phyloP scores from a whole-genome alignment of 1,139 yeast genomes.

The Nakaseomyces delphensis region DNA sequence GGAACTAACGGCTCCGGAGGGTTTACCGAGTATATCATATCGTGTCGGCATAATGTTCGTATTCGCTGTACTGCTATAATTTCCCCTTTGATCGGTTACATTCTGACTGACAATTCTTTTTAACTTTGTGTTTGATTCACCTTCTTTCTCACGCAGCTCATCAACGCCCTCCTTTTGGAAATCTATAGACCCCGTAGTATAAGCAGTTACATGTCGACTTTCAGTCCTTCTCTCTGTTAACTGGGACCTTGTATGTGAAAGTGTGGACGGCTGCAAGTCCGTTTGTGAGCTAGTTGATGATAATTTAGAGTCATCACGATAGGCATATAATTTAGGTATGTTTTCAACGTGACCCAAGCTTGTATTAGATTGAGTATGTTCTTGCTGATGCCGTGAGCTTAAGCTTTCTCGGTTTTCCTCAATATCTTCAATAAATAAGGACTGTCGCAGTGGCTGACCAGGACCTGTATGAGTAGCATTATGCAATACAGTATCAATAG shows the following conservation, averaged over 20 bases:
- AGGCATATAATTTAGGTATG: conserved; percentile 1
- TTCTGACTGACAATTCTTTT: background rate
- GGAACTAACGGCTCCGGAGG: no score
- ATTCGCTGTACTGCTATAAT: background rate
- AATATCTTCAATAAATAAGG: conserved; percentile 4
- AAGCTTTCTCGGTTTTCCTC: background rate
- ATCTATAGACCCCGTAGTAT: conserved; percentile 1
- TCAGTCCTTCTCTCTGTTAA: background rate
- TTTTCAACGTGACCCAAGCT: background rate
- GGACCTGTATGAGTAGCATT: background rate
- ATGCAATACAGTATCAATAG: background rate
- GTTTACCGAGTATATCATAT: background rate
- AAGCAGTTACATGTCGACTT: background rate
- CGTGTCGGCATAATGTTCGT: background rate
- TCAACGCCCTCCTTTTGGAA: conserved; percentile 1
- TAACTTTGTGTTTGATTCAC: background rate
- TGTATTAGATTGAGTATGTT: background rate
- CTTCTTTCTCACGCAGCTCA: background rate
- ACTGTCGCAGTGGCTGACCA: conserved; percentile 2
- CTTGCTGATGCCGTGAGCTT: background rate
- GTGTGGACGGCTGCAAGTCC: background rate
- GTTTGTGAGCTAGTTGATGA: background rate
- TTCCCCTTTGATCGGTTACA: background rate
- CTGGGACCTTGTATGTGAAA: background rate
- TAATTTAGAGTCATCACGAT: conserved; percentile 2